Conservation (phyloP, 2,329 filamentous ascomycete species). For the Aspergillus hortae region DNA sequence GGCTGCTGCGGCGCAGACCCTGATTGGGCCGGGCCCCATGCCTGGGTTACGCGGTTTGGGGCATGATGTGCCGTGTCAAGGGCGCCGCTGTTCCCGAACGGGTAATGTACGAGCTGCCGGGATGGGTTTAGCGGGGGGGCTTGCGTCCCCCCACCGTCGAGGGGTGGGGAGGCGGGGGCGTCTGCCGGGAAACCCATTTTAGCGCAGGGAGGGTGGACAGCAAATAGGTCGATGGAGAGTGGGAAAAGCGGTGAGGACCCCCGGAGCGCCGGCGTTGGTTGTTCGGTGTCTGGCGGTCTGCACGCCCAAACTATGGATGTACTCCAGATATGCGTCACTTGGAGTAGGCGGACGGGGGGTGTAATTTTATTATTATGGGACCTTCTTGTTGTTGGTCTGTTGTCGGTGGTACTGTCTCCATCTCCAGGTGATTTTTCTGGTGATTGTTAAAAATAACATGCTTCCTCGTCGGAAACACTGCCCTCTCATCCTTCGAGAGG, state of each 20-base stretch:
- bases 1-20: not conserved
- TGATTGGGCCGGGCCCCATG: conserved; percentile 12
- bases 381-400: not conserved
- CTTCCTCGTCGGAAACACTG: not conserved
- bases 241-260: conserved; percentile 19
- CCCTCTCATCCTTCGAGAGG: not conserved
- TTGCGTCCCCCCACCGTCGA: not conserved
- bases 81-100: conserved; percentile 8
- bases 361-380: not conserved
- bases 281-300: not conserved
- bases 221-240: too few relatives aligned
- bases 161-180: conserved; percentile 1
- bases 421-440: conserved; percentile 2
- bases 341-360: not conserved
- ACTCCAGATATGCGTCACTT: not conserved
- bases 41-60: conserved; percentile 21
- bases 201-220: not conserved
- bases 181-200: not conserved
- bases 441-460: conserved; percentile 8
- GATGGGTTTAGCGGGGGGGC: conserved; percentile 14
- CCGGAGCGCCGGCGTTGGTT: conserved; percentile 6
- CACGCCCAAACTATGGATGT: not conserved
- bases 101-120: conserved; percentile 16
- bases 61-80: conserved; percentile 22
- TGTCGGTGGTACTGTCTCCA: not conserved